Percentiles rank a stretch among this genome's conserved stretches.
phyloP scores from a whole-genome alignment of 371 early-diverging fungal genomes.

The Mucor indicus region DNA sequence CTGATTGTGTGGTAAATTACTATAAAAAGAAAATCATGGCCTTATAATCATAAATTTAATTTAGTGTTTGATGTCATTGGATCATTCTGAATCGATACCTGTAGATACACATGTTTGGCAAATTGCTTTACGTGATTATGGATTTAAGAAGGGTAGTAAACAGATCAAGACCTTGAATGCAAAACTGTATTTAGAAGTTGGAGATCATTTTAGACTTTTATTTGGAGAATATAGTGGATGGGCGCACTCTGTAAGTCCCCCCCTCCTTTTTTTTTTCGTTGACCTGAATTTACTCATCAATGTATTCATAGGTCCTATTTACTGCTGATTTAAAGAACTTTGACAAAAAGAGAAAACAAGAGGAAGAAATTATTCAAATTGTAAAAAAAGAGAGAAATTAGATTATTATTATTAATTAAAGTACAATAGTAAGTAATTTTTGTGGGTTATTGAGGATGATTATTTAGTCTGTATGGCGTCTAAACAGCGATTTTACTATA shows the following conservation, averaged over 20 bases:
- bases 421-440: not conserved
- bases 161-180: slow-evolving; percentile 55
- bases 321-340: slow-evolving; percentile 52
- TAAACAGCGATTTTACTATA: not conserved
- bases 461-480: not conserved
- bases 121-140: slow-evolving; percentile 82
- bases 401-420: not conserved
- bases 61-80: slow-evolving; percentile 78
- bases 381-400: not conserved
- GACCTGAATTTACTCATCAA: not conserved
- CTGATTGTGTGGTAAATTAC: slow-evolving; percentile 88
- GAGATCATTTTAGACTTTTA: slow-evolving; percentile 66
- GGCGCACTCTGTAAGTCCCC: slow-evolving; percentile 79
- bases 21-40: not conserved
- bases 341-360: slow-evolving; percentile 2
- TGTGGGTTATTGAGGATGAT: too few relatives aligned
- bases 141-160: slow-evolving; percentile 51
- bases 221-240: slow-evolving; percentile 91
- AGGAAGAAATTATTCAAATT: not conserved
- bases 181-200: slow-evolving; percentile 68
- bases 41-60: not conserved
- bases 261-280: not conserved
- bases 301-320: slow-evolving; percentile 36
- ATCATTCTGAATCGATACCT: slow-evolving; percentile 82
- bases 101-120: slow-evolving; percentile 96